Base-by-base conservation (phyloP, 306 rosid species). In the Lablab purpureus region DNA sequence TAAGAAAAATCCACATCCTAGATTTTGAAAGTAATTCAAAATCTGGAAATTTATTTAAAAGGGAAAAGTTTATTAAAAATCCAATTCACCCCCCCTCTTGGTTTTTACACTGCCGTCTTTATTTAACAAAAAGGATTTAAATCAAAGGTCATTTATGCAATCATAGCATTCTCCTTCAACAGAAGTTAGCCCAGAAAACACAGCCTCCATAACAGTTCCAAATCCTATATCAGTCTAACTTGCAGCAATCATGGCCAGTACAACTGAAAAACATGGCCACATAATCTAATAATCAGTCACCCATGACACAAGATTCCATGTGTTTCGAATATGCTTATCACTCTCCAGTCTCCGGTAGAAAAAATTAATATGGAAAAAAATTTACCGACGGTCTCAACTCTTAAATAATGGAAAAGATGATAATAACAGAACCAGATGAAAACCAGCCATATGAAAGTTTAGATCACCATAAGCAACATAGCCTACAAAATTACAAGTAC, bases 391-490 rank as follows among this genome's bases (percentile, higher is more conserved):
- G 45, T 75, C 52, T 56, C 77, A 47, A 59, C 36, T 59, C 68
- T 25, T 74, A 79, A 84, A 75, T 36, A 30, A 78, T 0, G 32
- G 18, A 34, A 47, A 64, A 73, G 7, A 4, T 4, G 7, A 49
- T 7, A 6, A 59, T 67, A 79, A 66, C 21, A 11, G 6, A 77
- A 51, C 49, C 37, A 73, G 28, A 37, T 7, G 15, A 1, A 60
- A 82, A 59, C 65, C 32, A 27, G 13, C 6, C 73, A 45, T 50
- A 47, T 51, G 67, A 51, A 73, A 73, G 11, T 73, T 66, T 41
- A 56, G 18, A 83, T 73, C 77, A 56, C 47, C 73, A 58, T 50
- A 67, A 79, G 43, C 62, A 74, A 40, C 81, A 70, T 52, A 75
- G 21, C 67, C 75, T 10, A 13, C 67, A 51, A 25, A 67, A 23